phyloP scores from a whole-genome alignment of 495 filamentous ascomycete genomes.

The Hypoxylon trugodes region DNA sequence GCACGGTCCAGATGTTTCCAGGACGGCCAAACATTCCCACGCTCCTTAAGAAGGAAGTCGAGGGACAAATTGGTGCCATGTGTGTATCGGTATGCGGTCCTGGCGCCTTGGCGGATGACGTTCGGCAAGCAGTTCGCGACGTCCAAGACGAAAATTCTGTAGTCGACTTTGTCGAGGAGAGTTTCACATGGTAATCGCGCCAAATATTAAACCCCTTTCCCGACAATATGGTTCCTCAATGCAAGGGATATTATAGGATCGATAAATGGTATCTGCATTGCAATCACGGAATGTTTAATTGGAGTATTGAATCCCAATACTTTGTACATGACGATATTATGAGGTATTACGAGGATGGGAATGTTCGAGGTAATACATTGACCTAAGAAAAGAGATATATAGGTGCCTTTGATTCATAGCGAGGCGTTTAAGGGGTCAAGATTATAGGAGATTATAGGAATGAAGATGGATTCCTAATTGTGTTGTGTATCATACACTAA shows the following conservation, averaged over 20 bases:
- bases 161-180: constrained; percentile 87
- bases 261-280: neutral
- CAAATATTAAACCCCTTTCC: no score
- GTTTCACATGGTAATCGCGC: constrained; percentile 78
- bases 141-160: constrained; percentile 66
- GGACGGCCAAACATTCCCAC: constrained; percentile 83
- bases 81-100: constrained; percentile 91
- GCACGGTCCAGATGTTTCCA: constrained; percentile 84
- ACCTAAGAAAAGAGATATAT: neutral
- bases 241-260: neutral
- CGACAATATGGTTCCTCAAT: no score
- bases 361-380: neutral
- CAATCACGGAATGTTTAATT: neutral
- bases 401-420: constrained; percentile 28
- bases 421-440: constrained; percentile 20
- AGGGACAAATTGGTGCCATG: constrained; percentile 83
- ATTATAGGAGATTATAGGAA: no score
- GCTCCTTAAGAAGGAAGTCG: constrained; percentile 77
- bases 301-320: no score
- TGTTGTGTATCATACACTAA: neutral
- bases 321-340: no score
- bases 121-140: constrained; percentile 74
- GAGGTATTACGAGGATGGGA: neutral
- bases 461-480: neutral
- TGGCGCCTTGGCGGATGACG: constrained; percentile 83